phyloP scores from a whole-genome alignment of 108 stramenopile genomes.

The Seminavis robusta region DNA sequence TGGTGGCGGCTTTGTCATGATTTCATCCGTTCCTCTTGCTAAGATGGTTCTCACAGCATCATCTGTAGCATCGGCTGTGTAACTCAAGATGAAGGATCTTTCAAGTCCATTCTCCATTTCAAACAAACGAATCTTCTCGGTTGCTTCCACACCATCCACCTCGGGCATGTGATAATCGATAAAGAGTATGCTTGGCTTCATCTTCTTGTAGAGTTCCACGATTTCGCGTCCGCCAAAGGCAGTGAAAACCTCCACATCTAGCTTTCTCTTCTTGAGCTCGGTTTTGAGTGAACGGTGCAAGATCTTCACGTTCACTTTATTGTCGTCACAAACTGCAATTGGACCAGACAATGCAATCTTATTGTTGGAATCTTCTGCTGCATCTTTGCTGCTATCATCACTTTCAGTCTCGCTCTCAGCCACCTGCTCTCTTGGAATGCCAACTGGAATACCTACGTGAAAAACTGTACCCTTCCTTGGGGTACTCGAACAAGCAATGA shows the following conservation, averaged over 20 bases:
- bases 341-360: conserved; percentile 4
- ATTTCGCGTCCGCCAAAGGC: conserved; percentile 1
- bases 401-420: not conserved
- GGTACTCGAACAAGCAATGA: conserved; percentile 10
- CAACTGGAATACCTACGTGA: conserved; percentile 8
- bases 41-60: not conserved
- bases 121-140: conserved; percentile 4
- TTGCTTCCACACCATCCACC: conserved; percentile 8
- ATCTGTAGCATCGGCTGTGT: conserved; percentile 15
- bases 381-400: not conserved
- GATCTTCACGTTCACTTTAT: conserved; percentile 16
- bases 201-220: conserved; percentile 8
- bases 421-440: no score
- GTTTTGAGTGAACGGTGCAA: conserved; percentile 1
- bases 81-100: conserved; percentile 4
- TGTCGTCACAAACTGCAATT: conserved; percentile 7
- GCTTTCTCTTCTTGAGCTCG: not conserved
- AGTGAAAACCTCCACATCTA: not conserved
- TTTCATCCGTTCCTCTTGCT: conserved; percentile 1
- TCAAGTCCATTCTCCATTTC: not conserved
- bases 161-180: conserved; percentile 17
- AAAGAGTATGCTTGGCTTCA: conserved; percentile 1
- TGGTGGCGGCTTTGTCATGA: conserved; percentile 17
- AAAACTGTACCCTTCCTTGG: conserved; percentile 3
- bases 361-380: not conserved